A percentile compares a stretch with the other conserved stretches of the same genome.
phyloP scores from a whole-genome alignment of 2,329 filamentous ascomycete species.

The Mariannaea sp. region DNA sequence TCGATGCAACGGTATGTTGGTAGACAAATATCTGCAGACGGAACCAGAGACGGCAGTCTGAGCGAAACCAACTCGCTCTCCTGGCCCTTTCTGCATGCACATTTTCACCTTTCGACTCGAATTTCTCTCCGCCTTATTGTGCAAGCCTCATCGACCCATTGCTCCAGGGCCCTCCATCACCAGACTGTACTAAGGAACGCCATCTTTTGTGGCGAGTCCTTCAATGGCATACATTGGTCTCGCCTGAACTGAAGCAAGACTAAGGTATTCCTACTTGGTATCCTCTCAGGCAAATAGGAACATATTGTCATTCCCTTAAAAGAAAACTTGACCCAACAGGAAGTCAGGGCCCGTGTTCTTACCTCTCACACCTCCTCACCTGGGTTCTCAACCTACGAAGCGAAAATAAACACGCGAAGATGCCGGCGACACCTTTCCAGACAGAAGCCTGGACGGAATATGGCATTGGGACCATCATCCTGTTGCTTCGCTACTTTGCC shows the following conservation, averaged over 20 bases:
- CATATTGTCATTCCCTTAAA: not conserved
- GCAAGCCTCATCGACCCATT: not conserved
- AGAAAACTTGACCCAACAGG: not conserved
- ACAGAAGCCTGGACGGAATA: conserved; percentile 52
- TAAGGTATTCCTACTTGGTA: conserved; percentile 1
- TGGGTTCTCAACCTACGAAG: not conserved
- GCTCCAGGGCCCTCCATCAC: too few species aligned
- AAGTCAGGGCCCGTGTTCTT: not conserved
- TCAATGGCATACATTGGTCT: conserved; percentile 18
- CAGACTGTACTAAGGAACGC: too few species aligned
- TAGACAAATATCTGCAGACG: conserved; percentile 3
- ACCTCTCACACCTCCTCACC: not conserved
- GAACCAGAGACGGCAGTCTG: not conserved
- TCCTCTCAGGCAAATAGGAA: conserved; percentile 2
- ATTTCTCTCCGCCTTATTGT: conserved; percentile 2
- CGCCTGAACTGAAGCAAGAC: conserved; percentile 3
- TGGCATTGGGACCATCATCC: conserved; percentile 43
- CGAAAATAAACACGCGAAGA: conserved; percentile 11
- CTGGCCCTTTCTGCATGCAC: not conserved
- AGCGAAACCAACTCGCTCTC: not conserved
- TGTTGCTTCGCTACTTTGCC: conserved; percentile 47
- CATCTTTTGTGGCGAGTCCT: too few species aligned
- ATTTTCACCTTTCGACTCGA: not conserved
- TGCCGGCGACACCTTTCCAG: conserved; percentile 47
- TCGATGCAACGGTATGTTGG: conserved; percentile 19